phyloP scores from a whole-genome alignment of 345 rosid species.

The Odontarrhena argentea region DNA sequence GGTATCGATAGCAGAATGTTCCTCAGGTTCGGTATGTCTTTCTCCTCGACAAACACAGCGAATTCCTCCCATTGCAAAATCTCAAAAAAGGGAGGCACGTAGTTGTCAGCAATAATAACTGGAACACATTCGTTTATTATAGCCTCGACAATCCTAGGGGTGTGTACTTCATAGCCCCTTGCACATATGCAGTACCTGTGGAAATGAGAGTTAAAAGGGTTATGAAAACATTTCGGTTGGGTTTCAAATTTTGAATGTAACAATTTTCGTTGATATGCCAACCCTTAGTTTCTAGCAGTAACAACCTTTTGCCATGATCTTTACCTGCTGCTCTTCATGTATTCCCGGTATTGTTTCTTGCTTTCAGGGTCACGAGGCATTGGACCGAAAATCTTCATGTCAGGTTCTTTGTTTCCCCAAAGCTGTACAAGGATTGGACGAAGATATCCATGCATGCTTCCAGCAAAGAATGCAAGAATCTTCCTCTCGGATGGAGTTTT shows the following conservation, averaged over 20 bases:
- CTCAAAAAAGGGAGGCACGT: slow-evolving; percentile 89
- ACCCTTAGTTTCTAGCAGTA: not conserved
- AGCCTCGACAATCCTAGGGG: slow-evolving; percentile 83
- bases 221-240: not conserved
- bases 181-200: slow-evolving; percentile 74
- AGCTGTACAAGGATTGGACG: slow-evolving; percentile 58
- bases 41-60: slow-evolving; percentile 78
- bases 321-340: slow-evolving; percentile 80
- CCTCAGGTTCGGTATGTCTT: slow-evolving; percentile 65
- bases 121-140: slow-evolving; percentile 79
- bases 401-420: slow-evolving; percentile 76
- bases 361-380: slow-evolving; percentile 64
- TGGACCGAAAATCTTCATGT: slow-evolving; percentile 82
- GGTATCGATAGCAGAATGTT: slow-evolving; percentile 65
- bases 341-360: slow-evolving; percentile 62
- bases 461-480: slow-evolving; percentile 85
- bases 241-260: not conserved
- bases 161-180: slow-evolving; percentile 87
- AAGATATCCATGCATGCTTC: slow-evolving; percentile 84
- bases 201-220: not conserved
- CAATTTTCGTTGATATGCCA: too few relatives aligned
- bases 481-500: slow-evolving; percentile 59
- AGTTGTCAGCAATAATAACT: slow-evolving; percentile 84
- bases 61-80: slow-evolving; percentile 75
- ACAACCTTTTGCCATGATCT: not conserved